Evolutionary conservation across 2,329 filamentous ascomycete species (phyloP), one percentile per base, ranked within the genome.

Genomic region (Alternaria ethzedia): DNA sequence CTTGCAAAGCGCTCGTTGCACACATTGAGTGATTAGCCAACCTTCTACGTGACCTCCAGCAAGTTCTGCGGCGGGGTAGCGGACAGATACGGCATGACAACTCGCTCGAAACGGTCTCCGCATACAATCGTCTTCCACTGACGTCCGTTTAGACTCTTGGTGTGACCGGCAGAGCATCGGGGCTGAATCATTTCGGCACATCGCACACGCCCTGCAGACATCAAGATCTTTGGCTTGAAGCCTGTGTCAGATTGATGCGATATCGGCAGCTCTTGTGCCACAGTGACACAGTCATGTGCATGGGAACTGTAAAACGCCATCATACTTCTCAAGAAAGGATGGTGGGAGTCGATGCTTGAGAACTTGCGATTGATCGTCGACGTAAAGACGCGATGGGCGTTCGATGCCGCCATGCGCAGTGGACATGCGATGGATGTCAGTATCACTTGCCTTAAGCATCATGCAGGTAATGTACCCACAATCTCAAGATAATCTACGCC

Each of bases 251-350:
- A 64, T 59, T 13, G 41, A 47, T 65, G 65, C 70, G 66, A 67
- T 60, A 60, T 70, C 70, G 68, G 65, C 65, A 65, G 54, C 54
- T 50, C 36, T 47, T 61, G 62, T 66, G 23, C 49, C 5, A 70
- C 58, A 13, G 57, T 58, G 41, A 57, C 55, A 56, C 44, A 23
- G 26, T 36, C 41, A 45, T 43, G 32, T 44, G 17, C 43, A 10
- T 43, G 13, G 15, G 7, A 21, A 26, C 28, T 30, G 50, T 41
- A 13, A 46, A 28, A 26, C 23, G 32, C 17, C 17, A 36, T 49
- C n/a, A 25, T 45, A 12, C 7, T 15, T 12, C 28, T 15, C 15
- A 12, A 2, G 7, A 17, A 44, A 13, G 20, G 21, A 30, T 30
- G 10, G 11, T n/a, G 17, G 9, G 11, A 44, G 41, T 20, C 11